phyloP scores from a whole-genome alignment of 2,329 filamentous ascomycete genomes.

The Aspergillus luchuensis region DNA sequence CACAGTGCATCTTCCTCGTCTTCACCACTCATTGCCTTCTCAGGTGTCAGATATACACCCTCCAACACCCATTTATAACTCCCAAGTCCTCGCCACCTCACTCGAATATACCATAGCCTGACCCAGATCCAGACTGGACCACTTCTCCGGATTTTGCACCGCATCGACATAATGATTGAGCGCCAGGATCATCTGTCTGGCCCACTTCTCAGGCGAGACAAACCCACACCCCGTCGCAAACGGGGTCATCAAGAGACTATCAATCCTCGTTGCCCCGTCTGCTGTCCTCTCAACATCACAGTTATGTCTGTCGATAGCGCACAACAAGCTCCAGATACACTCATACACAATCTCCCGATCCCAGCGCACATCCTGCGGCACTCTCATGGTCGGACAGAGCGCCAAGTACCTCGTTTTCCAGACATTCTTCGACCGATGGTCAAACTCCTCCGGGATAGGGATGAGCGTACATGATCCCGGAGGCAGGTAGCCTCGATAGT shows the following conservation, averaged over 20 bases:
- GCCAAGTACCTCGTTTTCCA: constrained; percentile 51
- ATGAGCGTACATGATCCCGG: constrained; percentile 56
- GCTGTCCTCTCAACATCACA: constrained; percentile 19
- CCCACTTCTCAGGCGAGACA: constrained; percentile 53
- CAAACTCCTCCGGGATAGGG: constrained; percentile 45
- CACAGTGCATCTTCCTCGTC: too few relatives aligned
- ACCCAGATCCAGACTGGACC: constrained; percentile 45
- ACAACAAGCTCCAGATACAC: constrained; percentile 56
- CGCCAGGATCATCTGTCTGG: constrained; percentile 53
- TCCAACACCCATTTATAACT: neutral
- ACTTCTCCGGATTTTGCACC: constrained; percentile 45
- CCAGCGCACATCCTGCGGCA: constrained; percentile 50
- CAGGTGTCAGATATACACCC: neutral
- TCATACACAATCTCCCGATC: constrained; percentile 58
- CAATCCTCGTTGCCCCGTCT: constrained; percentile 35
- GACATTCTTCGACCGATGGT: constrained; percentile 34
- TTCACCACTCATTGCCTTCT: too few relatives aligned
- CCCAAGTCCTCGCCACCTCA: constrained; percentile 34
- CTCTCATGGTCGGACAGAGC: constrained; percentile 58
- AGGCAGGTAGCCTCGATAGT: constrained; percentile 54
- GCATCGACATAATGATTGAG: constrained; percentile 57
- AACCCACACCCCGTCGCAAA: constrained; percentile 53
- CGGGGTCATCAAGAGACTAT: constrained; percentile 54
- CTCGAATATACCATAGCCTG: constrained; percentile 27
- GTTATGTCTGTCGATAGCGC: constrained; percentile 54